Conservation (phyloP, 768 basidiomycete species). For the Serendipita vermifera region DNA sequence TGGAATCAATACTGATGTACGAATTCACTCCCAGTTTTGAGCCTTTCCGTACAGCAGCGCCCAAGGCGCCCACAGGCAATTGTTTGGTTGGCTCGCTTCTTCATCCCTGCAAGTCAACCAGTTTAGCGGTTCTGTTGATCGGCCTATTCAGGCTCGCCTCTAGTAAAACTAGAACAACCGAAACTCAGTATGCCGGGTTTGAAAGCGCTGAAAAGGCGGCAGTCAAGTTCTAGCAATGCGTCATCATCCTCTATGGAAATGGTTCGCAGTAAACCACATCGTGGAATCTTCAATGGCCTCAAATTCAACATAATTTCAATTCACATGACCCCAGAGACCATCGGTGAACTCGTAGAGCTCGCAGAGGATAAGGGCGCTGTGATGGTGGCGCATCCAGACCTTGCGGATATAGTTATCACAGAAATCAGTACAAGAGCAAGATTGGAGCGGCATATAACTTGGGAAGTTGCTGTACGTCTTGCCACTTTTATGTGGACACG, state of each 20-base stretch:
- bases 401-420: conserved; percentile 57
- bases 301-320: conserved; percentile 24
- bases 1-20: too few species aligned
- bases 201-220: too few species aligned
- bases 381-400: conserved; percentile 24
- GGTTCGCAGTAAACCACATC: neutral
- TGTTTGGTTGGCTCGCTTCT: too few species aligned
- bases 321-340: conserved; percentile 20
- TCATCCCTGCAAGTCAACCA: too few species aligned
- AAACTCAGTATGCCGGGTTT: too few species aligned
- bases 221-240: neutral
- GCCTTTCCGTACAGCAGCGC: too few species aligned
- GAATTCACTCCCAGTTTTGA: too few species aligned
- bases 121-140: too few species aligned
- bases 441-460: conserved; percentile 54
- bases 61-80: too few species aligned
- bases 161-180: too few species aligned
- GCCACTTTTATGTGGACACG: neutral
- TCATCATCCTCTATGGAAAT: neutral
- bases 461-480: conserved; percentile 43
- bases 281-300: conserved; percentile 10
- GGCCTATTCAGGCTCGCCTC: too few species aligned
- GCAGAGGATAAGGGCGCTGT: conserved; percentile 18
- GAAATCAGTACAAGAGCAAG: conserved; percentile 51
- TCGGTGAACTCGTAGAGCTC: conserved; percentile 21